Conservation (phyloP, 1,284 basidiomycete species). For the Cystobasidium pallidum region DNA sequence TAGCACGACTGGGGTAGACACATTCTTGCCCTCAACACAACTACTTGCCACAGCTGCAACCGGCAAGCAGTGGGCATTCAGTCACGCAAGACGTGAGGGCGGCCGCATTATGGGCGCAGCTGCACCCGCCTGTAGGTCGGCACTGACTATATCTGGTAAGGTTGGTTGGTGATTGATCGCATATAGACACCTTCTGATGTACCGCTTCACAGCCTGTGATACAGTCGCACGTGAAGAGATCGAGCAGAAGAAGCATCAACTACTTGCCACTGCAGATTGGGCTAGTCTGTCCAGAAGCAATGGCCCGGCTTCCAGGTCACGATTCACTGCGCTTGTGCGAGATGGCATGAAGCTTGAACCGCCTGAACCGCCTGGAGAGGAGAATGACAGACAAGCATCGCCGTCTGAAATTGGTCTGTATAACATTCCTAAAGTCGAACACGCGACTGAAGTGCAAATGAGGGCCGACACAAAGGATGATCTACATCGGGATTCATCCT, state of each 20-base stretch:
- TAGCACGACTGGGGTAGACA: not conserved
- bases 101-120: conserved; percentile 14
- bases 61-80: conserved; percentile 3
- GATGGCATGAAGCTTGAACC: not conserved
- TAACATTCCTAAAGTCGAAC: not conserved
- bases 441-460: not conserved
- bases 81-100: conserved; percentile 10
- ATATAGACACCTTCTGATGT: not conserved
- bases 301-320: conserved; percentile 9
- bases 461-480: conserved; percentile 1
- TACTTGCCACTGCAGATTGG: conserved; percentile 11
- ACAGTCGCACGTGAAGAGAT: not conserved
- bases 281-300: conserved; percentile 13
- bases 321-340: not conserved
- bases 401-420: too few relatives aligned
- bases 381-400: too few relatives aligned
- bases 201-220: not conserved
- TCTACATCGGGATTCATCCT: not conserved
- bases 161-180: not conserved
- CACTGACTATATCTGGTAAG: not conserved
- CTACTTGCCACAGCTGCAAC: not conserved
- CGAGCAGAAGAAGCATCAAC: conserved; percentile 2
- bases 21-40: too few relatives aligned
- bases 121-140: not conserved
- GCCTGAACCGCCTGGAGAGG: too few relatives aligned